Evolutionary conservation across 306 rosid species (phyloP).

Genomic region (Inga laurina): DNA sequence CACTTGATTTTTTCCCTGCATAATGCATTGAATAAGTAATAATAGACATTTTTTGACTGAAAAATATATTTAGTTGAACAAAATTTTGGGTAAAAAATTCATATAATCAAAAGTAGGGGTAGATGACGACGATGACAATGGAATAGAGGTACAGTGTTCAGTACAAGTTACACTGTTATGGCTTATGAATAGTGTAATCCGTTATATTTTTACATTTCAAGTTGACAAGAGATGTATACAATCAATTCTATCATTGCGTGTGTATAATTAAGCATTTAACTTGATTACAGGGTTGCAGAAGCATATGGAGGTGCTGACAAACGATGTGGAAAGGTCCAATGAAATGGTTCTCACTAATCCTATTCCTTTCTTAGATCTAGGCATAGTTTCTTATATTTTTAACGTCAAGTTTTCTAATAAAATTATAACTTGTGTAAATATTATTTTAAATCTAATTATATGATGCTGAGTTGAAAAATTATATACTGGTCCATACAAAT

Average conservation of each 20-base stretch:
- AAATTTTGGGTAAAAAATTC: not conserved
- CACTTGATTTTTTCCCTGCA: not conserved
- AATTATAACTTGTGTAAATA: not conserved
- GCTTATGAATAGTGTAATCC: not conserved
- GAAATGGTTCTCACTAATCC: constrained; percentile 70
- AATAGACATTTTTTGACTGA: not conserved
- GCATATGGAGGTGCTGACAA: constrained; percentile 78
- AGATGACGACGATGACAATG: not conserved
- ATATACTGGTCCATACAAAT: not conserved
- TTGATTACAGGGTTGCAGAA: constrained; percentile 65
- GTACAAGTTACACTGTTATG: not conserved
- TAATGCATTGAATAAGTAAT: not conserved
- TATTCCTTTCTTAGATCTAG: not conserved
- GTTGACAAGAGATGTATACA: not conserved
- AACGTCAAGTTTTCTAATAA: not conserved
- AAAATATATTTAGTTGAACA: not conserved
- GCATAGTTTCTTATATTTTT: not conserved
- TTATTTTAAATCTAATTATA: not conserved
- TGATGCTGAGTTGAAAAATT: not conserved
- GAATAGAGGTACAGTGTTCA: not conserved
- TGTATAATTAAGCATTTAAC: not conserved
- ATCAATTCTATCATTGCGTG: not conserved
- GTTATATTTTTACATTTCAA: not conserved
- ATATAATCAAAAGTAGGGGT: not conserved
- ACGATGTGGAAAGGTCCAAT: constrained; percentile 92